A percentile compares a stretch with the other conserved stretches of the same genome.
Evolutionary conservation across 108 stramenopile species (phyloP).

Genomic region (Mediolabrus comicus): DNA sequence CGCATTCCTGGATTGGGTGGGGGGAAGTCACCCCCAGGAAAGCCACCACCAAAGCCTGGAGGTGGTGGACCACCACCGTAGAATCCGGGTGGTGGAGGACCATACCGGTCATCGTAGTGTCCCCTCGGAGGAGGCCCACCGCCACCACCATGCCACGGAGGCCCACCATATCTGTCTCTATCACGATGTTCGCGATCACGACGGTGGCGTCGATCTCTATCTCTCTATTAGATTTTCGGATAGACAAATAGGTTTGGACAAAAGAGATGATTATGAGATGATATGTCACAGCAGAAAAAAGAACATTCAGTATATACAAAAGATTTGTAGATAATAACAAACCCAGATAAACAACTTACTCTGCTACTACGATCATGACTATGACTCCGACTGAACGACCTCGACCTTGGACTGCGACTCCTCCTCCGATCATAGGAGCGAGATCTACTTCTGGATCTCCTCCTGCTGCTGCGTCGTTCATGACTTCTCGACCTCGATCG

Average conservation of each 20-base stretch:
- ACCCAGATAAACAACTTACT: neutral
- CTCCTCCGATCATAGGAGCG: constrained; percentile 9
- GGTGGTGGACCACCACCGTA: constrained; percentile 9
- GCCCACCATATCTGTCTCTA: constrained; percentile 23
- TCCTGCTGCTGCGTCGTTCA: neutral
- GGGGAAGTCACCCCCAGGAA: constrained; percentile 11
- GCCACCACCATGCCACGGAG: constrained; percentile 29
- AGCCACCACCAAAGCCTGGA: constrained; percentile 28
- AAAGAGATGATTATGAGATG: neutral
- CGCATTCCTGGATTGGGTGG: constrained; percentile 9
- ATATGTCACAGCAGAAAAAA: neutral
- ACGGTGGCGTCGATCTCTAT: constrained; percentile 26
- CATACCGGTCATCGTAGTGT: constrained; percentile 27
- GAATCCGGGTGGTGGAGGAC: constrained; percentile 41
- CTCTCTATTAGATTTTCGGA: constrained; percentile 32
- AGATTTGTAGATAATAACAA: neutral
- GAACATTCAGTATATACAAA: neutral
- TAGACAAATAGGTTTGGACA: neutral
- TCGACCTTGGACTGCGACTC: constrained; percentile 8
- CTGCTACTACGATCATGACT: constrained; percentile 28
- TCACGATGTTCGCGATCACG: constrained; percentile 28
- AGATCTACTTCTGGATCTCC: constrained; percentile 5
- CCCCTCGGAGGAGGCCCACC: constrained; percentile 22
- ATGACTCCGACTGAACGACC: constrained; percentile 13
- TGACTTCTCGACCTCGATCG: neutral